Evolutionary conservation across 1,139 yeast genomes (phyloP).

Genomic region (Groenewaldozyma auringiensis): DNA sequence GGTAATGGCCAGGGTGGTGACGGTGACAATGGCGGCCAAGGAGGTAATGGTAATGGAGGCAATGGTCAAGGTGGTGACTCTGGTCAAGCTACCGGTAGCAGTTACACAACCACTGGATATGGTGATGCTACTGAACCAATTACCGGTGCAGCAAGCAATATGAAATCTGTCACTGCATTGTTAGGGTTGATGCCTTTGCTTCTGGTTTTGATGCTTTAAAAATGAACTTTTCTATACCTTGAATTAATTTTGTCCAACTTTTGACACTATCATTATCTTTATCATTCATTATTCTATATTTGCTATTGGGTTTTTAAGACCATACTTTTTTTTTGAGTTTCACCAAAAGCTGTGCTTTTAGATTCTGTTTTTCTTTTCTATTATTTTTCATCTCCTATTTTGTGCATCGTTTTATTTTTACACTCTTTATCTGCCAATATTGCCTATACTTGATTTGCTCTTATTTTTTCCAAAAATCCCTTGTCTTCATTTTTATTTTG

Average conservation of each 20-base stretch:
- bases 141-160: not conserved
- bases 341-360: not conserved
- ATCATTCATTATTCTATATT: not conserved
- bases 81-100: not conserved
- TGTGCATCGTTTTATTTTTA: no score
- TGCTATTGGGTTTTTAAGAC: not conserved
- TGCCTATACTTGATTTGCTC: no score
- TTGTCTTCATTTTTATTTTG: no score
- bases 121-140: constrained; percentile 1
- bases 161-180: not conserved
- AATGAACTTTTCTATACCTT: not conserved
- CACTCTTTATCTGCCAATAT: no score
- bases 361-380: not conserved
- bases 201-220: constrained; percentile 2
- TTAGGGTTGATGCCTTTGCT: not conserved
- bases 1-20: constrained; percentile 5
- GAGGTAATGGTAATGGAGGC: constrained; percentile 1
- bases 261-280: no score
- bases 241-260: not conserved
- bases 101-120: not conserved
- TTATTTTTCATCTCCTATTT: no score
- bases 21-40: not conserved
- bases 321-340: not conserved
- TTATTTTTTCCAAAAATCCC: no score
- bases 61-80: not conserved